These are phyloP conservation scores for Vitis hybrid DNA, from an alignment of 177 flowering plant genomes.

Conservation along the genomic window DNA sequence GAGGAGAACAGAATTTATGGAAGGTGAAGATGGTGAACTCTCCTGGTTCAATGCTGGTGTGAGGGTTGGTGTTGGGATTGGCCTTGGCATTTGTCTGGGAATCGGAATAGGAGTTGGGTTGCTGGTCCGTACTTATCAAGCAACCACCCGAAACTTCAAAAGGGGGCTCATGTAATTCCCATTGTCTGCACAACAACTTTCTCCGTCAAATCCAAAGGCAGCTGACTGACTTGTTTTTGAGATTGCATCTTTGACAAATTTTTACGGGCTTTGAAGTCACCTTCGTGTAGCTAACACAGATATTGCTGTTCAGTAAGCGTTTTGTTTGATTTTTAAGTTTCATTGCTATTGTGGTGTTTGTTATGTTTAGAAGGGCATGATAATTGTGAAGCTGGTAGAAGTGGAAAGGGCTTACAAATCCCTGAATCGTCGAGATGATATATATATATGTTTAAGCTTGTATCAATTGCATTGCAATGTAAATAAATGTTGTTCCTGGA, in stretches of 20 bases:
- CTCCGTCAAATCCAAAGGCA: conserved; percentile 21
- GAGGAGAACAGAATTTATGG: conserved; percentile 54
- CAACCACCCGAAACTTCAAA: conserved; percentile 65
- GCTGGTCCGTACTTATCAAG: conserved; percentile 75
- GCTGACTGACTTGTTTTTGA: conserved; percentile 21
- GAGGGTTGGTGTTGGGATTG: conserved; percentile 87
- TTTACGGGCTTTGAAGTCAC: conserved; percentile 8
- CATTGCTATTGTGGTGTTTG: conserved; percentile 2
- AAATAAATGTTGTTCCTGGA: conserved; percentile 16
- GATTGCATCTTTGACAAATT: conserved; percentile 13
- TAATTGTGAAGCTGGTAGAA: neutral
- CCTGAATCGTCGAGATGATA: conserved; percentile 1
- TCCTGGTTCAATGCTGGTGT: conserved; percentile 95
- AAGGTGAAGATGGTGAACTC: conserved; percentile 77
- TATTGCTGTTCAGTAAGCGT: conserved; percentile 9
- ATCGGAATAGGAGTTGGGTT: conserved; percentile 84
- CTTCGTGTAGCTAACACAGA: conserved; percentile 21
- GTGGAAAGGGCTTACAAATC: neutral
- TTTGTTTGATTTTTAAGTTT: neutral
- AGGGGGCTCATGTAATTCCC: conserved; percentile 44
- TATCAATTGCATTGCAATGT: conserved; percentile 10
- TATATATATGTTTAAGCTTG: neutral
- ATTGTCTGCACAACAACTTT: neutral
- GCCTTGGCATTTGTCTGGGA: conserved; percentile 84
- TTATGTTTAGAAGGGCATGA: conserved; percentile 8